Percentiles rank a stretch among this genome's conserved stretches.
Conservation (phyloP, 139 green algal species). For the Prasinococcaceae sp. region DNA sequence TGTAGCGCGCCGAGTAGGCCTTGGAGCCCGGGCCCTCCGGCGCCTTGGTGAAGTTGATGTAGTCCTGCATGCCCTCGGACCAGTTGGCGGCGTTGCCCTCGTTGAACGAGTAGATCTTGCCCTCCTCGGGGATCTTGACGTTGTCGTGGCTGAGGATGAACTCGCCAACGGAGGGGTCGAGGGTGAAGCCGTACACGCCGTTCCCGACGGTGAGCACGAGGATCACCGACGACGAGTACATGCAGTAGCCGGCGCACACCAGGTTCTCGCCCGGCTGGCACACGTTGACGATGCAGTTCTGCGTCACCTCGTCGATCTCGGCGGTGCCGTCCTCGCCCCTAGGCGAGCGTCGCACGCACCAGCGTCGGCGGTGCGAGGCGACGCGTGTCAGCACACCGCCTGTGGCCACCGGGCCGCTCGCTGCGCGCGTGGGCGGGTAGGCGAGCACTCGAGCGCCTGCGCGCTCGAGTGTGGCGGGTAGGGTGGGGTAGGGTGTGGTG, state of each 20-base stretch:
- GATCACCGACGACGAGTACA: slow-evolving; percentile 80
- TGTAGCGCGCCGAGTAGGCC: slow-evolving; percentile 93
- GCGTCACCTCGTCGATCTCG: slow-evolving; percentile 9
- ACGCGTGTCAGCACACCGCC: too few species aligned
- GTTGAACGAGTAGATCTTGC: slow-evolving; percentile 99
- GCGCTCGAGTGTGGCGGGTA: too few species aligned
- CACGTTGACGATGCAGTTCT: slow-evolving; percentile 80
- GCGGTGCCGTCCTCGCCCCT: slow-evolving; percentile 6
- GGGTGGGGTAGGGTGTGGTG: too few species aligned
- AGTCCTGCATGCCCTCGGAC: slow-evolving; percentile 9
- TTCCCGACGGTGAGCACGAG: slow-evolving; percentile 81
- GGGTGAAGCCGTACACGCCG: slow-evolving; percentile 71
- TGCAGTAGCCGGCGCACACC: slow-evolving; percentile 77
- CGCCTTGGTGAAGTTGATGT: slow-evolving; percentile 14
- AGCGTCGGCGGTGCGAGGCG: too few species aligned
- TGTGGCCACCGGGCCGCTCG: too few species aligned
- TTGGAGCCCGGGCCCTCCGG: slow-evolving; percentile 43
- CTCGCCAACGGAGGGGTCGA: slow-evolving; percentile 33
- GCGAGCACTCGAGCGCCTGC: too few species aligned
- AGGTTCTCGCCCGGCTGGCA: slow-evolving; percentile 82
- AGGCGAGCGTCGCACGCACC: too few species aligned
- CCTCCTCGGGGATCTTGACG: slow-evolving; percentile 56
- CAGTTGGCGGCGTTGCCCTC: slow-evolving; percentile 76
- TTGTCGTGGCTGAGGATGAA: slow-evolving; percentile 38
- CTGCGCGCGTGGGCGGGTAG: too few species aligned